phyloP scores from a whole-genome alignment of 2,329 filamentous ascomycete genomes.

The Ramichloridium luteum region DNA sequence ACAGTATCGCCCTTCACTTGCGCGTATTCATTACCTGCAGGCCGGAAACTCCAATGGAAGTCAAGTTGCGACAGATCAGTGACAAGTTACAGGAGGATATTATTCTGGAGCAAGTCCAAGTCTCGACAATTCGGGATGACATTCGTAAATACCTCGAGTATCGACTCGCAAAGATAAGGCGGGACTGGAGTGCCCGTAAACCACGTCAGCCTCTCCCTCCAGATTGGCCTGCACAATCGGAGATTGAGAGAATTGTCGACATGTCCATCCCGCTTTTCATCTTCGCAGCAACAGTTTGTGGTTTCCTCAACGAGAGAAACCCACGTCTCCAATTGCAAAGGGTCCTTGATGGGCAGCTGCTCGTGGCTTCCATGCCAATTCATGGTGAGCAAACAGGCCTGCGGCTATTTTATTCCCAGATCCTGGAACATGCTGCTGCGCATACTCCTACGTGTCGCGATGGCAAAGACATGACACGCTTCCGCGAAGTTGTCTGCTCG shows the following conservation, averaged over 20 bases:
- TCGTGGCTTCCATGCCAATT: neutral
- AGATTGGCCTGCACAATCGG: neutral
- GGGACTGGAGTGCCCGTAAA: neutral
- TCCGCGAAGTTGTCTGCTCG: slow-evolving; percentile 11
- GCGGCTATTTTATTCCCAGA: slow-evolving; percentile 1
- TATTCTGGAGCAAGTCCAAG: neutral
- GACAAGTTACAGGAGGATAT: neutral
- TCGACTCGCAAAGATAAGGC: neutral
- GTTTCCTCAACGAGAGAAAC: slow-evolving; percentile 18
- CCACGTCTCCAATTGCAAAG: neutral
- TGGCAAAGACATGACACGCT: slow-evolving; percentile 7
- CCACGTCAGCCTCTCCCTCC: neutral
- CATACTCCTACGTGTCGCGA: neutral
- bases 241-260: neutral
- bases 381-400: neutral
- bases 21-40: slow-evolving; percentile 2
- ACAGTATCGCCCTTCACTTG: neutral
- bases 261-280: no score
- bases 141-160: neutral
- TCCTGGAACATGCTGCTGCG: slow-evolving; percentile 2
- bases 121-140: neutral
- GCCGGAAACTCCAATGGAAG: neutral
- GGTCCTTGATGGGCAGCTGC: neutral
- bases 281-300: slow-evolving; percentile 20
- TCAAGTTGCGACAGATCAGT: neutral